Percentiles rank a stretch among this genome's conserved stretches.
These are phyloP conservation scores for Fagopyrum esculentum DNA, from an alignment of 148 eudicot species.

Conservation along the genomic window DNA sequence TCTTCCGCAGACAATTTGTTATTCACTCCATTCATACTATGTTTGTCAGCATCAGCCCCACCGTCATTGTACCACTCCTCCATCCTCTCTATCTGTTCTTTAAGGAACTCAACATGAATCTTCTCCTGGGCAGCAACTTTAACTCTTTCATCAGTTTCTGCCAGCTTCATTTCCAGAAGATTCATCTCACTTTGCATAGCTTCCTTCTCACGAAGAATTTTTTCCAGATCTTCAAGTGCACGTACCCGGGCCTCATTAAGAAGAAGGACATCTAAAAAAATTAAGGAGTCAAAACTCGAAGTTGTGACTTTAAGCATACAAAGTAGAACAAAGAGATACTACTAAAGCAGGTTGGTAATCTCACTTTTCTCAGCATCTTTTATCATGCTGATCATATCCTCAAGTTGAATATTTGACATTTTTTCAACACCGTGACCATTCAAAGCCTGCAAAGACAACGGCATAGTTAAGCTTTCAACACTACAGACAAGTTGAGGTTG, in stretches of 20 bases:
- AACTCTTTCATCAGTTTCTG: slow-evolving; percentile 76
- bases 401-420: slow-evolving; percentile 35
- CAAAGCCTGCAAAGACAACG: slow-evolving; percentile 37
- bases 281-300: slow-evolving; percentile 12
- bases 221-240: slow-evolving; percentile 74
- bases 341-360: slow-evolving; percentile 17
- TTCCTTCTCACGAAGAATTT: slow-evolving; percentile 61
- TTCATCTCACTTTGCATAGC: slow-evolving; percentile 70
- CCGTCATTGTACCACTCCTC: slow-evolving; percentile 43
- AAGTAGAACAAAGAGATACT: slow-evolving; percentile 7
- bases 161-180: slow-evolving; percentile 66
- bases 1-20: slow-evolving; percentile 18
- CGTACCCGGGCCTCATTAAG: slow-evolving; percentile 83
- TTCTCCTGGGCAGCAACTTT: slow-evolving; percentile 70
- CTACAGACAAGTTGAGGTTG: neutral
- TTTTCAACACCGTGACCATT: slow-evolving; percentile 30
- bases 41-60: slow-evolving; percentile 21
- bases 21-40: slow-evolving; percentile 15
- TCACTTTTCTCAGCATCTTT: slow-evolving; percentile 88
- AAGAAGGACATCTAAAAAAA: slow-evolving; percentile 59
- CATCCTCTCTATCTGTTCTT: slow-evolving; percentile 64
- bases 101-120: slow-evolving; percentile 59
- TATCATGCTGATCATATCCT: slow-evolving; percentile 82
- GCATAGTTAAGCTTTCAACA: neutral
- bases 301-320: slow-evolving; percentile 4